Evolutionary conservation across 2,329 filamentous ascomycete species (phyloP).

Genomic region (Elsinoe arachidis): DNA sequence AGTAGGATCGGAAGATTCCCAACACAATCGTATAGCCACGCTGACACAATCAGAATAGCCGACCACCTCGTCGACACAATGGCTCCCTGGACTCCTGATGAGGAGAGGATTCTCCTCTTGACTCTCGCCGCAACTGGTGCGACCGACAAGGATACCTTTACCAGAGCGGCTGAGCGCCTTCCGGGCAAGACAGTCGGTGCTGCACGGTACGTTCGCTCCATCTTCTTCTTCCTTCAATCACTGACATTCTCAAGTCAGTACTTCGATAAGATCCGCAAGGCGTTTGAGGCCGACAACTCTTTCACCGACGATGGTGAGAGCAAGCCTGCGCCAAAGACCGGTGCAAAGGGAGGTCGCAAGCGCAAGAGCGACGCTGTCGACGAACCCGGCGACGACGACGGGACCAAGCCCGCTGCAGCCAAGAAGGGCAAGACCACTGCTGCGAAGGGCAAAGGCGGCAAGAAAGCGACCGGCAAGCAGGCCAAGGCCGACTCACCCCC

Average conservation of each 20-base stretch:
- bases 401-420: not conserved
- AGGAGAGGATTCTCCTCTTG: not conserved
- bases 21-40: not conserved
- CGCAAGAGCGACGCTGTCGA: conserved; percentile 16
- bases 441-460: not conserved
- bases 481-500: not conserved
- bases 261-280: not conserved
- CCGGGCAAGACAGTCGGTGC: not conserved
- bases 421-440: not conserved
- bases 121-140: not conserved
- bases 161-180: not conserved
- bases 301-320: not conserved
- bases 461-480: not conserved
- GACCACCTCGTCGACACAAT: not conserved
- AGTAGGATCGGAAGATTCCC: not conserved
- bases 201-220: not conserved
- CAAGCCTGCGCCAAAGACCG: not conserved
- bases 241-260: not conserved
- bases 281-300: not conserved
- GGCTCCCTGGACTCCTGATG: not conserved
- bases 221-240: not conserved
- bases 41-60: not conserved
- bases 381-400: conserved; percentile 13
- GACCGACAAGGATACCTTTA: not conserved
- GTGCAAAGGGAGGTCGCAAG: conserved; percentile 14